Evolutionary conservation across 176 grass and related monocot genomes (phyloP).

Genomic region (Rhipidocladum racemiflorum): DNA sequence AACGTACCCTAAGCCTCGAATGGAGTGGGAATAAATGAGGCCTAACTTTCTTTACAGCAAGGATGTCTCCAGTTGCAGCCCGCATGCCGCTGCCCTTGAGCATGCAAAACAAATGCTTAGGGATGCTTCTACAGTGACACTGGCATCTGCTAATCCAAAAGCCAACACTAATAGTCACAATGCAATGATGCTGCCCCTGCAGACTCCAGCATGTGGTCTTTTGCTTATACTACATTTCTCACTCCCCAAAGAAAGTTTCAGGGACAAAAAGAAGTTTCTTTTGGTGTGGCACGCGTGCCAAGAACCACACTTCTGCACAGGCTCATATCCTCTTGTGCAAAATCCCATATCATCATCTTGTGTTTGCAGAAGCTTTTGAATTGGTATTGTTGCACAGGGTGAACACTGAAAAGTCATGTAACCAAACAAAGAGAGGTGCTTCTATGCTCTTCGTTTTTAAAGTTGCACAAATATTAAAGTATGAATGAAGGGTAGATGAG

Average conservation of each 20-base stretch:
- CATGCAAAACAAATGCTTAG: not conserved
- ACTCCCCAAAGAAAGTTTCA: not conserved
- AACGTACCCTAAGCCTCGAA: no score
- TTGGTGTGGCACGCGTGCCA: not conserved
- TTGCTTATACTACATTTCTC: not conserved
- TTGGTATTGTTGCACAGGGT: not conserved
- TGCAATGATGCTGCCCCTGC: conserved; percentile 7
- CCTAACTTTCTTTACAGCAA: not conserved
- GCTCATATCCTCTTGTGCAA: not conserved
- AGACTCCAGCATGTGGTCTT: conserved; percentile 13
- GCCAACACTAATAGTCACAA: not conserved
- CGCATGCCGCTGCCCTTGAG: not conserved
- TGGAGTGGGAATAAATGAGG: not conserved
- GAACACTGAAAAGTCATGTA: not conserved
- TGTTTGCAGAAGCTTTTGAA: not conserved
- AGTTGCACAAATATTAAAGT: no score
- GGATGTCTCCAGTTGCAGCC: not conserved
- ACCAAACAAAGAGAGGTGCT: no score
- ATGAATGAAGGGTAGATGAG: no score
- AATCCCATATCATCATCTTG: not conserved
- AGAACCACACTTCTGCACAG: not conserved
- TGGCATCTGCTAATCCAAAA: not conserved
- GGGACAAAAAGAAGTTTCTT: not conserved
- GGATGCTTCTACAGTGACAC: not conserved
- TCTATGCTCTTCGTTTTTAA: no score